Evolutionary conservation across 129 eudicot genomes (phyloP).

Genomic region (Arctium minus): DNA sequence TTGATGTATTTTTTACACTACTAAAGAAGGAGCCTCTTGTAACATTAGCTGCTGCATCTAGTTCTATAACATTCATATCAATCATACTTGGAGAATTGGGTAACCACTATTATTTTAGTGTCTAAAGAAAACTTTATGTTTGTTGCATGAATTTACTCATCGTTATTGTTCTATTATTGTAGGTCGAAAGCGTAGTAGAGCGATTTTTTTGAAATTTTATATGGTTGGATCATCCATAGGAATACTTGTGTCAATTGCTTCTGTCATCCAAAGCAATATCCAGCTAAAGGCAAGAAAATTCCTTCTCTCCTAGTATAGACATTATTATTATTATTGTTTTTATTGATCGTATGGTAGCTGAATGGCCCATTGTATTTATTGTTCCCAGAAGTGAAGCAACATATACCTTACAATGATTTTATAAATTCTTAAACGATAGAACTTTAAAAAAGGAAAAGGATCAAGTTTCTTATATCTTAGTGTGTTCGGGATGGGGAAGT

Average conservation of each 20-base stretch:
- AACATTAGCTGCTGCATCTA: slow-evolving; percentile 41
- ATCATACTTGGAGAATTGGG: slow-evolving; percentile 73
- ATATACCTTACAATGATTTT: not conserved
- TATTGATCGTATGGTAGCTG: not conserved
- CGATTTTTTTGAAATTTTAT: slow-evolving; percentile 48
- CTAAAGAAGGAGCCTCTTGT: slow-evolving; percentile 32
- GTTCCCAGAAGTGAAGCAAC: not conserved
- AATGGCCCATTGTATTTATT: not conserved
- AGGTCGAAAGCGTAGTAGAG: slow-evolving; percentile 78
- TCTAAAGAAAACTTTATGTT: not conserved
- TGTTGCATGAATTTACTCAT: slow-evolving; percentile 4
- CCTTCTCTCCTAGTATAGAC: not conserved
- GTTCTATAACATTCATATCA: slow-evolving; percentile 43
- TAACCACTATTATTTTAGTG: slow-evolving; percentile 7
- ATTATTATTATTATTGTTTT: not conserved
- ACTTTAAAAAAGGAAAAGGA: not conserved
- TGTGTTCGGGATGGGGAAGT: not conserved
- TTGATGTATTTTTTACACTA: slow-evolving; percentile 24
- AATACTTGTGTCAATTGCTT: slow-evolving; percentile 34
- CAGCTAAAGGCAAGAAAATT: slow-evolving; percentile 35
- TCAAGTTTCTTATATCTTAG: not conserved
- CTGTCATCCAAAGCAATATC: slow-evolving; percentile 27
- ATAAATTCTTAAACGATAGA: not conserved
- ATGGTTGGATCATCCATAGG: slow-evolving; percentile 46
- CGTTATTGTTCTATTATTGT: slow-evolving; percentile 10